Evolutionary conservation across 495 filamentous ascomycete genomes (phyloP).

Genomic region (Cudoniella acicularis): DNA sequence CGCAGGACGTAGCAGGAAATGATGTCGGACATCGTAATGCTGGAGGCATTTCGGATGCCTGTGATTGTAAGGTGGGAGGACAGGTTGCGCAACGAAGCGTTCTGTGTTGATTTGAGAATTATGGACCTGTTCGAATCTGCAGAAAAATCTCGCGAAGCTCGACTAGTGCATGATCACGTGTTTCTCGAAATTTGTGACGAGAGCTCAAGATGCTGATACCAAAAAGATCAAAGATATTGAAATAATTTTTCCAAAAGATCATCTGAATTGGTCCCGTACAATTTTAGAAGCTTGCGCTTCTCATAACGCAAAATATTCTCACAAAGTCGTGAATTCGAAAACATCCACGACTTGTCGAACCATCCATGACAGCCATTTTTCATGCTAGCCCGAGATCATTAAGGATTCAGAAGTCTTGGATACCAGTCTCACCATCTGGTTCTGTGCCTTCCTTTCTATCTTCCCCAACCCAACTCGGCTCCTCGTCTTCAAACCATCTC

Average conservation of each 20-base stretch:
- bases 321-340: too few relatives aligned
- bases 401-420: constrained; percentile 63
- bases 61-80: background rate
- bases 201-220: too few relatives aligned
- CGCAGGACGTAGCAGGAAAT: constrained; percentile 4
- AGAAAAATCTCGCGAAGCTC: too few relatives aligned
- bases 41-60: constrained; percentile 18
- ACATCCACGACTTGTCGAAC: too few relatives aligned
- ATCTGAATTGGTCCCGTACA: too few relatives aligned
- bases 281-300: too few relatives aligned
- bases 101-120: background rate
- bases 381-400: background rate
- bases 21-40: constrained; percentile 17
- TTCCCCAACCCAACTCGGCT: constrained; percentile 51
- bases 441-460: constrained; percentile 29
- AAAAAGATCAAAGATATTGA: too few relatives aligned
- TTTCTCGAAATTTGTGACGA: too few relatives aligned
- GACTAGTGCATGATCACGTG: too few relatives aligned
- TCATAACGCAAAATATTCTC: too few relatives aligned
- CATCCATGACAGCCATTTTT: background rate
- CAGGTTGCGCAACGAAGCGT: constrained; percentile 2
- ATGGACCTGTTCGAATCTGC: too few relatives aligned
- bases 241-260: too few relatives aligned
- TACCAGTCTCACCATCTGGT: constrained; percentile 64
- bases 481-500: constrained; percentile 66